These are phyloP conservation scores for Monilinia fructigena DNA, from an alignment of 2,329 filamentous ascomycete species.

Conservation along the genomic window DNA sequence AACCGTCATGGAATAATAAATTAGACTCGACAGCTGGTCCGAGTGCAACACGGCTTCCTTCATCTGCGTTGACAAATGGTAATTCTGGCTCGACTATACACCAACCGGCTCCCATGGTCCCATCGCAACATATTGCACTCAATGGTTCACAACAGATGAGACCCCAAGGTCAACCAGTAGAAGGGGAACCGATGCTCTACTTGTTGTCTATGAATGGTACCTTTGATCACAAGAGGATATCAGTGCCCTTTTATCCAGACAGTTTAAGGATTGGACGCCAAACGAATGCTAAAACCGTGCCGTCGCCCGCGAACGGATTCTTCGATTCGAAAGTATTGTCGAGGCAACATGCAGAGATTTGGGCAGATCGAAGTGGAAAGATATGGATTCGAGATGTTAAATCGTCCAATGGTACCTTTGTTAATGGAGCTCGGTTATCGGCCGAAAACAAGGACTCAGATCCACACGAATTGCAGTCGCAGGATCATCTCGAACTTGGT, in stretches of 20 bases:
- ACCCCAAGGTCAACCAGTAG: conserved; percentile 42
- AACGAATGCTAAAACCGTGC: conserved; percentile 94
- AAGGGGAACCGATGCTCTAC: conserved; percentile 75
- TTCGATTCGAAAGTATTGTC: conserved; percentile 99
- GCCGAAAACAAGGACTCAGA: conserved; percentile 96
- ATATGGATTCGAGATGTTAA: conserved; percentile 97
- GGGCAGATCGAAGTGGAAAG: conserved; percentile 80
- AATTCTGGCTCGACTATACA: conserved; percentile 61
- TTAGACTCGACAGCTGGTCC: conserved; percentile 63
- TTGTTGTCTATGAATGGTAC: conserved; percentile 91
- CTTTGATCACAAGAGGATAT: conserved; percentile 96
- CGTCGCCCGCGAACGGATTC: conserved; percentile 86
- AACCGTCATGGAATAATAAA: conserved; percentile 65
- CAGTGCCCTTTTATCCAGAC: conserved; percentile 91
- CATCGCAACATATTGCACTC: conserved; percentile 68
- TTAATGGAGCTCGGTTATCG: conserved; percentile 87
- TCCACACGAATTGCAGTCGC: conserved; percentile 85
- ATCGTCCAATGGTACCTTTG: conserved; percentile 97
- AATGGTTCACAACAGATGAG: conserved; percentile 51
- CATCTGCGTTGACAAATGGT: conserved; percentile 59
- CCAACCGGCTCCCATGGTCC: conserved; percentile 56
- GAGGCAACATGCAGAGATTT: conserved; percentile 93
- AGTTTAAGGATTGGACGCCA: conserved; percentile 90
- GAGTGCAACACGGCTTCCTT: conserved; percentile 56
- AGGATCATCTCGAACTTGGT: conserved; percentile 89